phyloP scores from a whole-genome alignment of 495 filamentous ascomycete species.

The Neurospora sp. region DNA sequence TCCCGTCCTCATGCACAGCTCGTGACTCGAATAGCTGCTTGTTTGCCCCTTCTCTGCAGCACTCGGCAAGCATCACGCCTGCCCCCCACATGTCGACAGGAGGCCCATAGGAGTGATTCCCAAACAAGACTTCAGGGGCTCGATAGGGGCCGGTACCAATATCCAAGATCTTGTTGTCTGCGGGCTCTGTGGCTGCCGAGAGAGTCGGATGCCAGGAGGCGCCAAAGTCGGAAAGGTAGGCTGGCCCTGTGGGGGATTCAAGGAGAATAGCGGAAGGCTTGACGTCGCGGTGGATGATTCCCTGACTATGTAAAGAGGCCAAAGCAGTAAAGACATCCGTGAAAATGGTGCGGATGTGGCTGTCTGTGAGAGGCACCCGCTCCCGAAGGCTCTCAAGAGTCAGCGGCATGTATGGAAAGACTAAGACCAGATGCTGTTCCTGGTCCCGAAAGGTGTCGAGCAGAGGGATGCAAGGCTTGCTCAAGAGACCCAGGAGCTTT shows the following conservation, averaged over 20 bases:
- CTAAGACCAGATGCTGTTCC: constrained; percentile 61
- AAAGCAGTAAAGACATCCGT: constrained; percentile 64
- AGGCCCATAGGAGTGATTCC: constrained; percentile 56
- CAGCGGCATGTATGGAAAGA: constrained; percentile 73
- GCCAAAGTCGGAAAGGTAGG: constrained; percentile 82
- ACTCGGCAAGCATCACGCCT: constrained; percentile 72
- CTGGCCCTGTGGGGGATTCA: constrained; percentile 52
- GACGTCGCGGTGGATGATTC: constrained; percentile 85
- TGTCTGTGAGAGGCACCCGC: constrained; percentile 27
- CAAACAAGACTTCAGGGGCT: constrained; percentile 85
- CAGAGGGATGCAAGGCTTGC: constrained; percentile 48
- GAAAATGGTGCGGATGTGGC: constrained; percentile 40
- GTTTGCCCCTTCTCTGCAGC: constrained; percentile 35
- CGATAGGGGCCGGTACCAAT: constrained; percentile 89
- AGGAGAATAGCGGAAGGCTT: constrained; percentile 88
- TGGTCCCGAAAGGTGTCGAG: constrained; percentile 59
- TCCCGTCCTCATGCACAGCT: constrained; percentile 68
- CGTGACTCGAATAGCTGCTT: constrained; percentile 62
- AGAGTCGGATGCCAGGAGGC: constrained; percentile 65
- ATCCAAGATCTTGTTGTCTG: constrained; percentile 70
- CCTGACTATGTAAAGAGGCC: constrained; percentile 54
- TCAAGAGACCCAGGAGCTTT: constrained; percentile 51
- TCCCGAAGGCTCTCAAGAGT: constrained; percentile 57
- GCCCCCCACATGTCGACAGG: constrained; percentile 84
- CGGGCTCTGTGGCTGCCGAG: constrained; percentile 51